phyloP scores from a whole-genome alignment of 2,329 filamentous ascomycete genomes.

The Sarocladium brachiariae region DNA sequence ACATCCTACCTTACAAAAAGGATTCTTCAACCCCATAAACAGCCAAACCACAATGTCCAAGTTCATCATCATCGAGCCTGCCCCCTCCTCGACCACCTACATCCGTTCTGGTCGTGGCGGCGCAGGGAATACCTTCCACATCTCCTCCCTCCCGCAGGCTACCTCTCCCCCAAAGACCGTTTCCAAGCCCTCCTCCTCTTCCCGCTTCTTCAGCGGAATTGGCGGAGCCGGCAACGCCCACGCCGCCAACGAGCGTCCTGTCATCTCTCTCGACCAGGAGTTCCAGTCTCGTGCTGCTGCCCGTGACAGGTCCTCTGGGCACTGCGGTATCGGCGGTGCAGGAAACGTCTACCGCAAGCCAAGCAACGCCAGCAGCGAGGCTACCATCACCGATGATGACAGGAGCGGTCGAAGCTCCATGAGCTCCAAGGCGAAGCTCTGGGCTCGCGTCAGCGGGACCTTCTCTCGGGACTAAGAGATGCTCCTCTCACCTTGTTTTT shows the following conservation, averaged over 20 bases:
- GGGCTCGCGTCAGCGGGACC: conserved; percentile 26
- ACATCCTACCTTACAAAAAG: too few species aligned
- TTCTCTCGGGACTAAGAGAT: conserved; percentile 23
- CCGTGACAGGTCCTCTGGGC: conserved; percentile 37
- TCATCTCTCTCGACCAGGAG: conserved; percentile 45
- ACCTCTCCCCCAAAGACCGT: conserved; percentile 32
- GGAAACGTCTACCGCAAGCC: conserved; percentile 49
- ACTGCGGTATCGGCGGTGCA: conserved; percentile 60
- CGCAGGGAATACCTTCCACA: conserved; percentile 47
- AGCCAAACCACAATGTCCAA: conserved; percentile 30
- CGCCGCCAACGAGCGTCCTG: conserved; percentile 34
- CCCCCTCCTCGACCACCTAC: conserved; percentile 42
- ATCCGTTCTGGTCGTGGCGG: conserved; percentile 49
- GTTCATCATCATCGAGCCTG: conserved; percentile 41
- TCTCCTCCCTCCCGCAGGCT: conserved; percentile 35
- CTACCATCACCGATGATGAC: conserved; percentile 14
- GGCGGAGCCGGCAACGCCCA: conserved; percentile 61
- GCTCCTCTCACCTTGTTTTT: neutral
- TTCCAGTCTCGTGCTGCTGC: conserved; percentile 33
- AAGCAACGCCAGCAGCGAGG: conserved; percentile 23
- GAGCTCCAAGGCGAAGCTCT: conserved; percentile 28
- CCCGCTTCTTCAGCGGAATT: conserved; percentile 58
- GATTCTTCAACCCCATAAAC: too few species aligned
- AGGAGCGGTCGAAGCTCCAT: conserved; percentile 26
- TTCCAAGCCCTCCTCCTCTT: conserved; percentile 28